phyloP scores from a whole-genome alignment of 495 filamentous ascomycete species.

The Hyphodiscus hymeniophilus region DNA sequence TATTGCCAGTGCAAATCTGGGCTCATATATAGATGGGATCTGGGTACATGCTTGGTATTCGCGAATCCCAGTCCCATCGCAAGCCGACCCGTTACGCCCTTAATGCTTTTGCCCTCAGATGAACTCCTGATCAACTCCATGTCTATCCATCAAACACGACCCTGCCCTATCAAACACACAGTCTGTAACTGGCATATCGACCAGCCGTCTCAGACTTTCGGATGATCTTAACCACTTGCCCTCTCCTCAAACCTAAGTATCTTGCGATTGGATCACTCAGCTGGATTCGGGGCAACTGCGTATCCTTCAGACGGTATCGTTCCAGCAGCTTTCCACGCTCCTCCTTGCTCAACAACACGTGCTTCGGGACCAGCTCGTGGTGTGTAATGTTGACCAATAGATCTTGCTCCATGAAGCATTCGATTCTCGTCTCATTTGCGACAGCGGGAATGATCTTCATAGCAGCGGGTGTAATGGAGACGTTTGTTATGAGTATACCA shows the following conservation, averaged over 20 bases:
- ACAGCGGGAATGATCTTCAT: constrained; percentile 71
- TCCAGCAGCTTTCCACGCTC: constrained; percentile 79
- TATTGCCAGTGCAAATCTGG: no score
- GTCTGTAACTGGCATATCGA: constrained; percentile 64
- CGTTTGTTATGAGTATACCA: constrained; percentile 78
- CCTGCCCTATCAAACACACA: constrained; percentile 40
- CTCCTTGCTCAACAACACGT: constrained; percentile 79
- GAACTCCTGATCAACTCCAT: constrained; percentile 11
- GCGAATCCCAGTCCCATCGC: background rate
- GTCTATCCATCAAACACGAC: background rate
- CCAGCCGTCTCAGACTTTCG: constrained; percentile 71
- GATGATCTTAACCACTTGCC: constrained; percentile 98
- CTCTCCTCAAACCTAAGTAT: constrained; percentile 84
- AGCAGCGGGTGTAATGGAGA: constrained; percentile 74
- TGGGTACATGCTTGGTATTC: constrained; percentile 2
- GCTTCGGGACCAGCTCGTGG: constrained; percentile 93
- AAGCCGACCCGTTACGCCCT: constrained; percentile 2
- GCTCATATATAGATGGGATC: background rate
- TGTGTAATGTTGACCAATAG: constrained; percentile 96
- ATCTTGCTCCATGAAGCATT: constrained; percentile 93
- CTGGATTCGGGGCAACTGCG: constrained; percentile 88
- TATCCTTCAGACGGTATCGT: constrained; percentile 93
- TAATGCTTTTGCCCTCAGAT: constrained; percentile 10
- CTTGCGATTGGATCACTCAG: constrained; percentile 83
- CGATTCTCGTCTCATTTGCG: constrained; percentile 64